phyloP scores from a whole-genome alignment of 2,329 filamentous ascomycete genomes.

The Colletotrichum limetticola region DNA sequence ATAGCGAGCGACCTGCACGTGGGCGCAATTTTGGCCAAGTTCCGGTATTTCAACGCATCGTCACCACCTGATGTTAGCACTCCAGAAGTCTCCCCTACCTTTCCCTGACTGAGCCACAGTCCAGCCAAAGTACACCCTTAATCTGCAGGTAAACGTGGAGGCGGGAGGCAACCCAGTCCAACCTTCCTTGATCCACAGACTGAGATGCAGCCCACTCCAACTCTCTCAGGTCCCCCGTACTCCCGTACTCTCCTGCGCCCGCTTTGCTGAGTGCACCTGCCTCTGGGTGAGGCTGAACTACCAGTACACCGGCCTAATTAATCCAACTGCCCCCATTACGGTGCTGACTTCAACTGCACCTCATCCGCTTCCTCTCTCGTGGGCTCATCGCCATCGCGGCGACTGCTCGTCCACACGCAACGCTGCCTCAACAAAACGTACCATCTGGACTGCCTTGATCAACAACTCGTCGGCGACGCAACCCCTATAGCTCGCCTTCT shows the following conservation, averaged over 20 bases:
- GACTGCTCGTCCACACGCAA: conserved; percentile 27
- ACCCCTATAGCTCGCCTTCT: conserved; percentile 12
- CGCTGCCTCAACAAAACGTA: neutral
- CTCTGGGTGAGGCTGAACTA: conserved; percentile 33
- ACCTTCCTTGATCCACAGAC: conserved; percentile 6
- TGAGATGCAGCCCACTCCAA: neutral
- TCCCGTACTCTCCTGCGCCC: neutral
- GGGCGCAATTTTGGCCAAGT: conserved; percentile 9
- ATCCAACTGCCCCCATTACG: conserved; percentile 32
- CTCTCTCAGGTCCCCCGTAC: conserved; percentile 2
- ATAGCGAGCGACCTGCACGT: conserved; percentile 30
- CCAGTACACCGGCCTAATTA: conserved; percentile 28
- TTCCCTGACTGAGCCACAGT: conserved; percentile 20
- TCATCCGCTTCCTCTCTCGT: conserved; percentile 34
- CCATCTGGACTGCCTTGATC: neutral
- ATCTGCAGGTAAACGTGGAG: conserved; percentile 22
- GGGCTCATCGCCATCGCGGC: conserved; percentile 36
- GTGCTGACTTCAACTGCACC: conserved; percentile 23
- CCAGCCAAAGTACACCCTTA: conserved; percentile 19
- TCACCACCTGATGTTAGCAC: neutral
- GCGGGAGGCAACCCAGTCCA: conserved; percentile 35
- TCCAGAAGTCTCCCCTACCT: neutral
- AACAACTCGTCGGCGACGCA: neutral
- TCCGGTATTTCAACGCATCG: neutral
- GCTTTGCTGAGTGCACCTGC: neutral